Evolutionary conservation across 306 rosid species (phyloP), one percentile per base, ranked within the genome.

Genomic region (Vigna hirtella): DNA sequence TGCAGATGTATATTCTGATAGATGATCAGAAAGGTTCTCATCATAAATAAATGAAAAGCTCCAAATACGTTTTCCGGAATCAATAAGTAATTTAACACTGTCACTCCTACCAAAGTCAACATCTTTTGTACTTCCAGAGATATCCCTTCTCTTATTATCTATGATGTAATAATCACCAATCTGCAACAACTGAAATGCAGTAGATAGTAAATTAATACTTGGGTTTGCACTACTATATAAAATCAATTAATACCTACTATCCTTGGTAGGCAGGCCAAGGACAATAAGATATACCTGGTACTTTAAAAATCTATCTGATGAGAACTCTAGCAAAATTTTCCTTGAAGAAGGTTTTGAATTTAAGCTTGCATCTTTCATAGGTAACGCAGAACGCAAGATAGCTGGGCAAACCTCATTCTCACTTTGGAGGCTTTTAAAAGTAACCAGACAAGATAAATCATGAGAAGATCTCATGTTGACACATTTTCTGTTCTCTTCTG

Each of bases 281-380:
- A 78, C 45, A 55, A 30, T 17, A 67, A 66, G 81, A 30, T 71
- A 30, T 71, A 92, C 97, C 97, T 89, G 95, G 86, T 88, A 89
- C 76, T 74, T 89, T 42, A 79, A 72, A 73, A 86, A 77, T 47
- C 79, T 87, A 72, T 92, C 91, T 52, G 86, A 82, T 59, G 80
- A 75, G 67, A 92, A 86, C 89, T 95, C 98, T 63, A 95, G 88
- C 83, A 95, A 83, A 74, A 92, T 70, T 83, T 88, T 91, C 62
- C 74, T 84, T 66, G 86, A 80, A 70, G 68, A 63, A 51, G 82
- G 81, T 84, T 82, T 85, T 69, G 85, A 72, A 84, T 79, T 73
- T 66, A 69, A 80, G 20, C 78, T 15, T n/a, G 24, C 53, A 38
- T 61, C 83, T 66, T 62, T 70, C 47, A 55, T 38, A 61, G 77